Percentiles rank a stretch among this genome's conserved stretches.
These are phyloP conservation scores for Neonectria neomacrospora DNA, from an alignment of 2,329 filamentous ascomycete species.

Conservation along the genomic window DNA sequence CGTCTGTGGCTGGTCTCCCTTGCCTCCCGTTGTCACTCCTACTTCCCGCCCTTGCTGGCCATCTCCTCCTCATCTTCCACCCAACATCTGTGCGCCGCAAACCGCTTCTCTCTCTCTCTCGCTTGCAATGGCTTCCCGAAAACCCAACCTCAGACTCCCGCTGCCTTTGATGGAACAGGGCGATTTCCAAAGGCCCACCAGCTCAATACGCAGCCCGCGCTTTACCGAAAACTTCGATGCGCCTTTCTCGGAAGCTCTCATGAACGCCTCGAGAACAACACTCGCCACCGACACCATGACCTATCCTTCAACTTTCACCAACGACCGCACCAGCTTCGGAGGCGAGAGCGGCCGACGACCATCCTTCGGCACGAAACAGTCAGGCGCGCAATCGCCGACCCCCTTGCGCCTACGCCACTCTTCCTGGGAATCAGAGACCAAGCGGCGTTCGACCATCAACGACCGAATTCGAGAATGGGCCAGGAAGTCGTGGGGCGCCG, in stretches of 20 bases:
- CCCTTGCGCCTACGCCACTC: slow-evolving; percentile 41
- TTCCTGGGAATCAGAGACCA: slow-evolving; percentile 44
- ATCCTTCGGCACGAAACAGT: slow-evolving; percentile 16
- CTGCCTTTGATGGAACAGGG: slow-evolving; percentile 38
- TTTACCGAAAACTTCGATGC: slow-evolving; percentile 54
- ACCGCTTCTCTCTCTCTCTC: slow-evolving; percentile 29
- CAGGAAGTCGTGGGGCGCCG: slow-evolving; percentile 46
- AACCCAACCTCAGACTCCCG: slow-evolving; percentile 44
- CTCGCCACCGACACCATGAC: slow-evolving; percentile 43
- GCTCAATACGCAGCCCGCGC: slow-evolving; percentile 46
- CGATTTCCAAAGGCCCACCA: slow-evolving; percentile 35
- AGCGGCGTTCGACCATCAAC: slow-evolving; percentile 47
- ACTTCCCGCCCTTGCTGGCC: background rate
- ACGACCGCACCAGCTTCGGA: slow-evolving; percentile 43
- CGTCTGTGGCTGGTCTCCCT: background rate
- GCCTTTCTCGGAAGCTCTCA: slow-evolving; percentile 50
- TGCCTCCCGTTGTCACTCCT: background rate
- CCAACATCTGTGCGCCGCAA: slow-evolving; percentile 19
- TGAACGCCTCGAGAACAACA: slow-evolving; percentile 47
- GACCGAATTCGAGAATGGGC: slow-evolving; percentile 50
- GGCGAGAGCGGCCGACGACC: slow-evolving; percentile 34
- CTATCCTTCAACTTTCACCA: slow-evolving; percentile 39
- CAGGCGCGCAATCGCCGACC: slow-evolving; percentile 19
- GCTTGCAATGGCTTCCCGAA: slow-evolving; percentile 44
- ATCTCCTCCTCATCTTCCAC: background rate